Conservation (phyloP, 352 stramenopile genomes). For the Globisporangium orthogonon region DNA sequence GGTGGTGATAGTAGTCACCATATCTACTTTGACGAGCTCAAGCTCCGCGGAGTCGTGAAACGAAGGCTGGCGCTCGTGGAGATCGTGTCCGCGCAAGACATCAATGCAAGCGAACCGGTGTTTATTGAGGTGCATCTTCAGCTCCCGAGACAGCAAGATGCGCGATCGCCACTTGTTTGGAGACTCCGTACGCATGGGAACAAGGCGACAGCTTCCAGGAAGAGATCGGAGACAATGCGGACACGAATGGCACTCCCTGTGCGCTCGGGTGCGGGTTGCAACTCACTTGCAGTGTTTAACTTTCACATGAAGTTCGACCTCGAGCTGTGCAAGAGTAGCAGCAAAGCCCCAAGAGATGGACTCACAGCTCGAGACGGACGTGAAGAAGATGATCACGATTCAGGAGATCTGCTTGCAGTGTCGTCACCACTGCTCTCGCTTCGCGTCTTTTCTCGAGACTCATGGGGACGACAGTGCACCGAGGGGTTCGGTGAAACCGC, state of each 20-base stretch:
- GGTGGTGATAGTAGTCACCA: background rate
- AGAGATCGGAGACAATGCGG: background rate
- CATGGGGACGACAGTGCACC: conserved; percentile 31
- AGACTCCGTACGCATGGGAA: background rate
- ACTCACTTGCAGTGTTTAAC: conserved; percentile 6
- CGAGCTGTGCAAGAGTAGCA: conserved; percentile 6
- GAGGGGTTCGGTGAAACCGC: conserved; percentile 32
- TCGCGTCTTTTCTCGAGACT: conserved; percentile 41
- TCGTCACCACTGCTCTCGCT: conserved; percentile 18
- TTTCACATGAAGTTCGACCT: conserved; percentile 15
- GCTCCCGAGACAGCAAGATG: background rate
- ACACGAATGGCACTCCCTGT: background rate
- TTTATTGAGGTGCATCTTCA: conserved; percentile 7
- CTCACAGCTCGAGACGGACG: background rate
- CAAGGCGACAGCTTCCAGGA: background rate
- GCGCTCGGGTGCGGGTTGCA: background rate
- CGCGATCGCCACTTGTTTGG: background rate
- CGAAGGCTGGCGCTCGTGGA: conserved; percentile 8
- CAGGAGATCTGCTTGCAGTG: background rate
- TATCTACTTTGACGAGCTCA: conserved; percentile 7
- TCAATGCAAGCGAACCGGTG: conserved; percentile 3
- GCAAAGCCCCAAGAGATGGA: background rate
- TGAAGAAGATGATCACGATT: background rate
- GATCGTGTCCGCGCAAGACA: conserved; percentile 4
- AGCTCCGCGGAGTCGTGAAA: conserved; percentile 4